Percentiles rank a stretch among this genome's conserved stretches.
phyloP scores from a whole-genome alignment of 1,284 basidiomycete species.

The Agaricales sp. region DNA sequence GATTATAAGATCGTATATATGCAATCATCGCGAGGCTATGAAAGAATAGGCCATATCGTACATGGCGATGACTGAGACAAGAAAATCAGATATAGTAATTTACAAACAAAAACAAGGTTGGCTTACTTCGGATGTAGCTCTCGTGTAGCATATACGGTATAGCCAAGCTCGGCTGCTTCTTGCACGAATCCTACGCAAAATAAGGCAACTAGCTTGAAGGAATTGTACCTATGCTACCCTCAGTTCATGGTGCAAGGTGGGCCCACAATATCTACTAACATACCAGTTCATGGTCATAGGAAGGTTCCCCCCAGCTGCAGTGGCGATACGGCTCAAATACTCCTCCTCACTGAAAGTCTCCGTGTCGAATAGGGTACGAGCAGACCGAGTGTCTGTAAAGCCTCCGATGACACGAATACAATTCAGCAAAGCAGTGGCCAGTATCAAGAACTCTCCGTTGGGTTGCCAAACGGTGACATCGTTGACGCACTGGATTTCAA shows the following conservation, averaged over 20 bases:
- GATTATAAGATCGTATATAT: conserved; percentile 35
- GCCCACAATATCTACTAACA: conserved; percentile 1
- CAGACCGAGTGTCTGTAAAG: conserved; percentile 36
- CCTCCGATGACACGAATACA: conserved; percentile 55
- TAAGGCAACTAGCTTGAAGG: conserved; percentile 53
- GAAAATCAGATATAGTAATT: neutral
- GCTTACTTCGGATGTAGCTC: conserved; percentile 52
- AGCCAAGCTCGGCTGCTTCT: conserved; percentile 52
- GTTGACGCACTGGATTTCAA: conserved; percentile 32
- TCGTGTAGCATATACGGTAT: conserved; percentile 45
- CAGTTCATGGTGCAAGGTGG: neutral
- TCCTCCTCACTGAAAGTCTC: conserved; percentile 47
- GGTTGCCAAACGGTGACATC: conserved; percentile 50
- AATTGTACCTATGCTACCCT: conserved; percentile 52
- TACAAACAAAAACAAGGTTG: no score
- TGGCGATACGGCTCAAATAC: conserved; percentile 33
- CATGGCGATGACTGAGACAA: conserved; percentile 45
- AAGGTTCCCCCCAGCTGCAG: conserved; percentile 32
- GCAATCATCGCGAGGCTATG: conserved; percentile 53
- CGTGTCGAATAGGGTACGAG: conserved; percentile 47
- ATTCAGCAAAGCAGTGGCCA: conserved; percentile 37
- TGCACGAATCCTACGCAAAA: conserved; percentile 48
- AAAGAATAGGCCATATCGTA: conserved; percentile 57
- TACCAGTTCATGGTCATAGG: conserved; percentile 50
- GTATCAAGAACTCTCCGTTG: conserved; percentile 26